These are phyloP conservation scores for Phytophthora idaei DNA, from an alignment of 352 stramenopile species.

Conservation along the genomic window DNA sequence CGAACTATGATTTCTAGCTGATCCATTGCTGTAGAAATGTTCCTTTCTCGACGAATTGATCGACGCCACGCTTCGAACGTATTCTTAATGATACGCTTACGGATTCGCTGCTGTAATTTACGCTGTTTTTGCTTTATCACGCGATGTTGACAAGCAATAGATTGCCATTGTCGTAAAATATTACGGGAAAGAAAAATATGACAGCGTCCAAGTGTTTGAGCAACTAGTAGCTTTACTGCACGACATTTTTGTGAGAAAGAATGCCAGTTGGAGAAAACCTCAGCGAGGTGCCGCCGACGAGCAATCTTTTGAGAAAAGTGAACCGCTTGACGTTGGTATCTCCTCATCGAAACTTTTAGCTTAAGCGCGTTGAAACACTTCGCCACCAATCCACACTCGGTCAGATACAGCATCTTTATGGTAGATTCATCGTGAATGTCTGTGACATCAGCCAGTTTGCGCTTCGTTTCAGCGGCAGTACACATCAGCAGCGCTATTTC, in stretches of 20 bases:
- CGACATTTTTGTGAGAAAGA: conserved; percentile 9
- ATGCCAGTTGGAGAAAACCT: conserved; percentile 26
- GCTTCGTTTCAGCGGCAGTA: conserved; percentile 9
- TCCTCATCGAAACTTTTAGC: conserved; percentile 17
- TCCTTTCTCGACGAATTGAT: conserved; percentile 16
- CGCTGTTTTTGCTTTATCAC: conserved; percentile 23
- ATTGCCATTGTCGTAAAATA: conserved; percentile 21
- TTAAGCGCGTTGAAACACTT: conserved; percentile 39
- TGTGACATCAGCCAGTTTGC: conserved; percentile 9
- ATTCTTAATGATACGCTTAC: not conserved
- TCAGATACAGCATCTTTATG: conserved; percentile 24
- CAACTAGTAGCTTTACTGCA: conserved; percentile 11
- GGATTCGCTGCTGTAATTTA: conserved; percentile 20
- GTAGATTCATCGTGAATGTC: conserved; percentile 15
- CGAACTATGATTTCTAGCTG: conserved; percentile 1
- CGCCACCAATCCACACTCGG: conserved; percentile 17
- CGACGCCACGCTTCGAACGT: conserved; percentile 19
- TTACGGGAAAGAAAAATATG: conserved; percentile 10
- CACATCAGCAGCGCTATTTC: conserved; percentile 19
- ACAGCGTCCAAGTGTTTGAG: conserved; percentile 11
- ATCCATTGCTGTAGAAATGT: conserved; percentile 2
- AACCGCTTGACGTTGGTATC: conserved; percentile 11
- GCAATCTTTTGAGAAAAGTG: conserved; percentile 25
- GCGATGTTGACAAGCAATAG: not conserved
- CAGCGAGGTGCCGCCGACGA: conserved; percentile 15